A percentile compares a stretch with the other conserved stretches of the same genome.
Evolutionary conservation across 371 early-diverging fungal genomes (phyloP).

Genomic region (Apophysomyces sp.): DNA sequence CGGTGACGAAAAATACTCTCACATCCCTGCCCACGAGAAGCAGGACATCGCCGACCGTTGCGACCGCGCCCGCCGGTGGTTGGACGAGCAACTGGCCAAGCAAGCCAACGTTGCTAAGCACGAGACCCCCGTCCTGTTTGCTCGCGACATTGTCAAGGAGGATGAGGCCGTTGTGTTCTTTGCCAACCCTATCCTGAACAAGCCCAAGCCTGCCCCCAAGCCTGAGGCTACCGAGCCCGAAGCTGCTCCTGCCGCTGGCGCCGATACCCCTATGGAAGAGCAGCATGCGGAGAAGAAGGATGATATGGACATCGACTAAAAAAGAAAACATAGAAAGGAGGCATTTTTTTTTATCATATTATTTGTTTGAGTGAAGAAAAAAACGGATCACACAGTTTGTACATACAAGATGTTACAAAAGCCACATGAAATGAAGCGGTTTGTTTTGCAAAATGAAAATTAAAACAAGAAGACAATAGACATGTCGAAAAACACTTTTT

Average conservation of each 20-base stretch:
- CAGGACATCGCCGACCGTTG: conserved; percentile 76
- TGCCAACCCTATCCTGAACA: conserved; percentile 82
- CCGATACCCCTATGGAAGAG: conserved; percentile 44
- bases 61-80: conserved; percentile 83
- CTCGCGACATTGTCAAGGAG: conserved; percentile 76
- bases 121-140: conserved; percentile 69
- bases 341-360: conserved; percentile 1
- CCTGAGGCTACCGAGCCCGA: conserved; percentile 37
- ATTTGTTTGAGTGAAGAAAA: background rate
- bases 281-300: conserved; percentile 40
- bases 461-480: too few relatives aligned
- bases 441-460: too few relatives aligned
- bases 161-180: conserved; percentile 60
- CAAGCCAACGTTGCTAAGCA: conserved; percentile 76
- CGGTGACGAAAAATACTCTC: conserved; percentile 83
- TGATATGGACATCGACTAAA: conserved; percentile 73
- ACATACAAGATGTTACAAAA: background rate
- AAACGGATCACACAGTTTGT: background rate
- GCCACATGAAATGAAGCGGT: background rate
- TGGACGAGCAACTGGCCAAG: conserved; percentile 77
- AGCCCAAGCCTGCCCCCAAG: conserved; percentile 86
- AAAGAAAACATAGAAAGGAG: background rate
- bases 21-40: conserved; percentile 87
- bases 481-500: too few relatives aligned
- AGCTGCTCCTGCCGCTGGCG: conserved; percentile 31